Percentiles rank a stretch among this genome's conserved stretches.
Conservation (phyloP, 352 stramenopile species). For the Phytophthora citrophthora region DNA sequence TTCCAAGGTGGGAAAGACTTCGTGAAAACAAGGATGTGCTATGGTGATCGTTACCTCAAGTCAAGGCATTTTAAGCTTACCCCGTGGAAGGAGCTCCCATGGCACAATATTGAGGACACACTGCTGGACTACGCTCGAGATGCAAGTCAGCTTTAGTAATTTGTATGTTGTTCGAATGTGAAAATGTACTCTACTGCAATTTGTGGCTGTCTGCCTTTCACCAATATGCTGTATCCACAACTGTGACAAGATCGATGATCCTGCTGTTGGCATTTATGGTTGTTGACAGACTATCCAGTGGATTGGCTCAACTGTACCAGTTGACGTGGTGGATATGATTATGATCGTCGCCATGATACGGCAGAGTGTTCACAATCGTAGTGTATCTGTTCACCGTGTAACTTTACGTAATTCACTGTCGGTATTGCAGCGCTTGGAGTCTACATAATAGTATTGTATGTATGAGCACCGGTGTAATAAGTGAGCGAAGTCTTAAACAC, state of each 20-base stretch:
- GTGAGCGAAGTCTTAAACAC: too few species aligned
- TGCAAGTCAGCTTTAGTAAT: slow-evolving; percentile 24
- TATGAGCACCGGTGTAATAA: too few species aligned
- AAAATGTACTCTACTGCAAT: slow-evolving; percentile 1
- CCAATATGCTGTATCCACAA: slow-evolving; percentile 1
- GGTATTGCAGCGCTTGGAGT: too few species aligned
- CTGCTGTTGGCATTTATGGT: not conserved
- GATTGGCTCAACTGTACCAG: not conserved
- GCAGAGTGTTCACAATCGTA: slow-evolving; percentile 1
- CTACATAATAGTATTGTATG: too few species aligned
- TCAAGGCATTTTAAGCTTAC: slow-evolving; percentile 33
- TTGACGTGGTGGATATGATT: slow-evolving; percentile 2
- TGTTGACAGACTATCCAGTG: not conserved
- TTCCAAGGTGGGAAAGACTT: slow-evolving; percentile 30
- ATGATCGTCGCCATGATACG: not conserved
- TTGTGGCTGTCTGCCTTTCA: not conserved
- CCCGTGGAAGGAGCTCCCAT: slow-evolving; percentile 27
- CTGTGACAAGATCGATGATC: not conserved
- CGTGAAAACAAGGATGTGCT: slow-evolving; percentile 39
- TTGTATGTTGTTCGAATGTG: slow-evolving; percentile 9
- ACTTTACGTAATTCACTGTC: not conserved
- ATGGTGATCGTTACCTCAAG: slow-evolving; percentile 29
- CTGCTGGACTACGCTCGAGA: slow-evolving; percentile 32
- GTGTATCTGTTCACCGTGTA: too few species aligned
- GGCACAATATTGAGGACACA: slow-evolving; percentile 31